A percentile compares a stretch with the other conserved stretches of the same genome.
These are phyloP conservation scores for Kwoniella dendrophila DNA, from an alignment of 768 basidiomycete genomes.

Conservation along the genomic window DNA sequence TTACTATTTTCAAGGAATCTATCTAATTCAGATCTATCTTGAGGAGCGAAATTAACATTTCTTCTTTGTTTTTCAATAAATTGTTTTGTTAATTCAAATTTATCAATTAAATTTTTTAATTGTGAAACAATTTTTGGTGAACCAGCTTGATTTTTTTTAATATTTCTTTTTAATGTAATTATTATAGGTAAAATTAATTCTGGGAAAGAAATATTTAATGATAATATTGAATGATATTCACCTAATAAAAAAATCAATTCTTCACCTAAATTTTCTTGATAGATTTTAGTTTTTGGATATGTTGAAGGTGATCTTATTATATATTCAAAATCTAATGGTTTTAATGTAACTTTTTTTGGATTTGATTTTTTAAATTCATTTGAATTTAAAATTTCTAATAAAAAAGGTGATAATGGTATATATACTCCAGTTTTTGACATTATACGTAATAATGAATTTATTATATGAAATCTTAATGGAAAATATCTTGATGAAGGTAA, in stretches of 20 bases:
- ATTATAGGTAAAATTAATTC: slow-evolving; percentile 82
- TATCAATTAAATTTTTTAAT: slow-evolving; percentile 81
- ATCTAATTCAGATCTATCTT: slow-evolving; percentile 68
- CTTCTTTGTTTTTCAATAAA: slow-evolving; percentile 77
- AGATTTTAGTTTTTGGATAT: slow-evolving; percentile 84
- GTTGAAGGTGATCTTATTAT: slow-evolving; percentile 83
- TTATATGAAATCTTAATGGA: slow-evolving; percentile 90
- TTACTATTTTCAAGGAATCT: slow-evolving; percentile 63
- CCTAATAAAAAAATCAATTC: slow-evolving; percentile 76
- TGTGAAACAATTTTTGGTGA: slow-evolving; percentile 49
- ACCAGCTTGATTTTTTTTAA: slow-evolving; percentile 63
- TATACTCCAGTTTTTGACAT: slow-evolving; percentile 80
- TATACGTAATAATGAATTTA: slow-evolving; percentile 83
- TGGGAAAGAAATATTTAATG: slow-evolving; percentile 88
- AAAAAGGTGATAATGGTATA: slow-evolving; percentile 81
- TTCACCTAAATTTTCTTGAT: slow-evolving; percentile 77
- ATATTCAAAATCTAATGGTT: slow-evolving; percentile 84
- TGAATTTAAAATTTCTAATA: slow-evolving; percentile 81
- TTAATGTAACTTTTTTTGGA: slow-evolving; percentile 79
- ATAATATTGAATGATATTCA: slow-evolving; percentile 73
- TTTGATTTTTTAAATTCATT: slow-evolving; percentile 66
- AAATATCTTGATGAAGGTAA: slow-evolving; percentile 87
- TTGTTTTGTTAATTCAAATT: slow-evolving; percentile 76
- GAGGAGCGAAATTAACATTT: slow-evolving; percentile 74
- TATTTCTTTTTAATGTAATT: slow-evolving; percentile 68